Evolutionary conservation across 2,329 filamentous ascomycete species (phyloP).

Genomic region (Helotiales sp.): DNA sequence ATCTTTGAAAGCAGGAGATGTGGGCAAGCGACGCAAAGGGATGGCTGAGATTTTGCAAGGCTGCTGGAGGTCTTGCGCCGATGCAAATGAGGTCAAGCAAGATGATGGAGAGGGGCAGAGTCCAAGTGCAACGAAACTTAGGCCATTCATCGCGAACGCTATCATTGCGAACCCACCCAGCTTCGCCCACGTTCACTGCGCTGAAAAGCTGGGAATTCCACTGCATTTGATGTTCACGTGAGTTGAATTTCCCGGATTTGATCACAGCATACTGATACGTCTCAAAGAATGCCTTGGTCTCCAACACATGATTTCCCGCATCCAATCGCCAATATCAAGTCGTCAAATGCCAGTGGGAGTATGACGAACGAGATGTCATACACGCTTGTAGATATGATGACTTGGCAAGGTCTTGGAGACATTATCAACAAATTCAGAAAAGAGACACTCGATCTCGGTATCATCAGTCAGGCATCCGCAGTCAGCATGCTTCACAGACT

Average conservation of each 20-base stretch:
- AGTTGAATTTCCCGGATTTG: constrained; percentile 42
- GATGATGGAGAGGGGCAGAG: neutral
- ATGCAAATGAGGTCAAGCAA: constrained; percentile 66
- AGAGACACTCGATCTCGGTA: constrained; percentile 74
- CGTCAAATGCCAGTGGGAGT: constrained; percentile 64
- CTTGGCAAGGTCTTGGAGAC: constrained; percentile 82
- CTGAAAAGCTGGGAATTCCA: constrained; percentile 75
- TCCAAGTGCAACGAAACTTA: constrained; percentile 43
- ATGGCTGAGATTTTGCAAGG: constrained; percentile 82
- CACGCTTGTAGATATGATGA: constrained; percentile 71
- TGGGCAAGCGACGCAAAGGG: constrained; percentile 73
- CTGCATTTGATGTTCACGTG: constrained; percentile 90
- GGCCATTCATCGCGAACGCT: constrained; percentile 80
- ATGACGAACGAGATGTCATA: constrained; percentile 73
- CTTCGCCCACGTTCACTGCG: constrained; percentile 76
- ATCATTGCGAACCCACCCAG: constrained; percentile 81
- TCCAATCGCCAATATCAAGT: constrained; percentile 70
- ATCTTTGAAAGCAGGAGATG: constrained; percentile 75
- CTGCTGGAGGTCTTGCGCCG: constrained; percentile 85
- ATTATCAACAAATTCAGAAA: constrained; percentile 87
- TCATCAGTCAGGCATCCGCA: constrained; percentile 80
- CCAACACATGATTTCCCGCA: constrained; percentile 74
- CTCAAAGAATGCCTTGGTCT: constrained; percentile 67
- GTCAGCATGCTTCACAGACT: constrained; percentile 79
- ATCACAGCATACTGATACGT: constrained; percentile 1